phyloP scores from a whole-genome alignment of 2,329 filamentous ascomycete species.

The Fusarium irregulare region DNA sequence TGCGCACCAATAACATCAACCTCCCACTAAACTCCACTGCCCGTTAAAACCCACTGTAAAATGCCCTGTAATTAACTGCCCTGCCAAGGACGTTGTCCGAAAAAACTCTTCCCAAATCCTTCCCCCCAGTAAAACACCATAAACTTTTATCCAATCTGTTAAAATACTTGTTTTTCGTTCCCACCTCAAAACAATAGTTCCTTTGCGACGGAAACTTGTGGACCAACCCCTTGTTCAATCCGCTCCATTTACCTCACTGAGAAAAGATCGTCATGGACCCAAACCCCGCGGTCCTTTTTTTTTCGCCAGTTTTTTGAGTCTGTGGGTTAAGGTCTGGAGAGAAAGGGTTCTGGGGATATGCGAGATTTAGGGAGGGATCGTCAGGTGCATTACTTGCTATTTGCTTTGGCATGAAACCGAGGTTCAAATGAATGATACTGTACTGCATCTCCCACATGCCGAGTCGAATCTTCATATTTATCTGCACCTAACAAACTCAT shows the following conservation, averaged over 20 bases:
- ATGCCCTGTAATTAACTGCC: not conserved
- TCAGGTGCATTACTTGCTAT: not conserved
- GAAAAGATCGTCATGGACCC: conserved; percentile 20
- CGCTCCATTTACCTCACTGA: conserved; percentile 16
- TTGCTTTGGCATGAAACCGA: not conserved
- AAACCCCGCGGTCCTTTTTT: conserved; percentile 31
- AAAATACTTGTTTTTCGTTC: not conserved
- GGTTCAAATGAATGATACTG: not conserved
- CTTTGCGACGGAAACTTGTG: conserved; percentile 5
- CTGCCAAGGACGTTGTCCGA: not conserved
- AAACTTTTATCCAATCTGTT: not conserved
- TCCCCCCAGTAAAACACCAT: not conserved
- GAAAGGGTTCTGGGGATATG: conserved; percentile 1
- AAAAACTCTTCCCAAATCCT: not conserved
- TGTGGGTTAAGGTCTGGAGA: not conserved
- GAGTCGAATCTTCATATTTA: not conserved
- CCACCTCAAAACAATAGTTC: conserved; percentile 1
- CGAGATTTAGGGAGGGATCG: conserved; percentile 16
- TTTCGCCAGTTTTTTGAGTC: conserved; percentile 15
- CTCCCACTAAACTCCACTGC: not conserved
- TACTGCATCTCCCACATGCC: not conserved
- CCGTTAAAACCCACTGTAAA: not conserved
- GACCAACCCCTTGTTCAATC: not conserved
- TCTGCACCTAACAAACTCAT: conserved; percentile 7
- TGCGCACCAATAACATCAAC: not conserved